Base-by-base conservation (phyloP, 208 protist genomes). In the Porcisia hertigi region DNA sequence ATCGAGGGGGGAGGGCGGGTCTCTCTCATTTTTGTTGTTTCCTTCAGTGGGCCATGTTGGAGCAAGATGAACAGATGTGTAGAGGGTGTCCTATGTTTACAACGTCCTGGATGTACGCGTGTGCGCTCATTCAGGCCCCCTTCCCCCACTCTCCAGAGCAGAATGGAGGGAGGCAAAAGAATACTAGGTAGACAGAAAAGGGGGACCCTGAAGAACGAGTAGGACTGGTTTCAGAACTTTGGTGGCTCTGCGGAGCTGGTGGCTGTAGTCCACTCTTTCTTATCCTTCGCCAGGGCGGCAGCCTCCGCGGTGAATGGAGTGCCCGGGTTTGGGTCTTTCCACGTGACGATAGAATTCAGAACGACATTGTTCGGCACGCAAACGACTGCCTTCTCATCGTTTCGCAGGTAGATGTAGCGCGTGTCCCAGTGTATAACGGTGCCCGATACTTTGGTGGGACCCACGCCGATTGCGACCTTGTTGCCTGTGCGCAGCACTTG, bases 311-410 rank as follows among this genome's bases (percentile, higher is more conserved):
- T 74, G 0, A 63, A 45, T 18, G 58, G 25, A 11, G 49, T 53
- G 47, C 9, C 53, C 7, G 52, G 23, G 18, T 58, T 53, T 54
- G 79, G 63, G 47, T 87, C 83, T 43, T 88, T 75, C 83, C 82
- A 90, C 36, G 66, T 69, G n/a, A 96, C 75, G 4, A 96, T 86
- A 2, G 92, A 96, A 66, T 87, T 96, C 18, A 96, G 77, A 2
- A 94, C 75, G 34, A 94, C 72, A 66, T 90, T 96, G 75, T 96
- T 96, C 3, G 92, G 92, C 25, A 96, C 79, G 54, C 85, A 90
- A 7, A 94, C 47, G 6, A 92, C 25, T 9, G 85, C 53, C n/a
- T 84, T 75, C 2, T 92, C 80, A 3, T 83, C 71, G 66, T 81
- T 86, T 71, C 77, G 79, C 2, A 96, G 84, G 76, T 96, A 96